A percentile compares a stretch with the other conserved stretches of the same genome.
phyloP scores from a whole-genome alignment of 352 stramenopile species.

The Thraustotheca clavata region DNA sequence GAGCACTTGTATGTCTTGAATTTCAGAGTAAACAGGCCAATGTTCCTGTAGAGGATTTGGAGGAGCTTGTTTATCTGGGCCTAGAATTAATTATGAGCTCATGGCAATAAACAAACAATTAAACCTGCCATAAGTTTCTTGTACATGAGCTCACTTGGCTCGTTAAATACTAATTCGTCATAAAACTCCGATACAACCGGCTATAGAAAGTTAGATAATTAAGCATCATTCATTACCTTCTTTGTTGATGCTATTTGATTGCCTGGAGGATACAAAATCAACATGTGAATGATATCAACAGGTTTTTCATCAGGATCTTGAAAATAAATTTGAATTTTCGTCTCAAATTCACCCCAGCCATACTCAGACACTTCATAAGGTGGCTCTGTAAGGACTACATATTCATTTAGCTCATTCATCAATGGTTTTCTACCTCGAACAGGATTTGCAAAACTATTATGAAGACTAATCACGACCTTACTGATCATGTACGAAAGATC shows the following conservation, averaged over 20 bases:
- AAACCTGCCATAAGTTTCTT: slow-evolving; percentile 77
- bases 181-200: slow-evolving; percentile 95
- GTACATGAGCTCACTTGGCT: slow-evolving; percentile 94
- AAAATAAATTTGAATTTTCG: slow-evolving; percentile 93
- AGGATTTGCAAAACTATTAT: slow-evolving; percentile 93
- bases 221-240: slow-evolving; percentile 39
- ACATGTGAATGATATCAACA: slow-evolving; percentile 86
- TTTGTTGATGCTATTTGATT: slow-evolving; percentile 85
- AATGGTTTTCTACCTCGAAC: slow-evolving; percentile 52
- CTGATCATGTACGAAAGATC: slow-evolving; percentile 92
- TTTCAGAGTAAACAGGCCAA: slow-evolving; percentile 83
- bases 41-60: slow-evolving; percentile 71
- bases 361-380: slow-evolving; percentile 96
- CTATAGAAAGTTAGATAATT: slow-evolving; percentile 27
- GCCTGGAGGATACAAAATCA: slow-evolving; percentile 74
- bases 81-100: slow-evolving; percentile 22
- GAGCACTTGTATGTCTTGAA: slow-evolving; percentile 80
- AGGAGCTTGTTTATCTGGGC: slow-evolving; percentile 53
- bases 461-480: slow-evolving; percentile 97
- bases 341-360: slow-evolving; percentile 98
- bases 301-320: slow-evolving; percentile 89
- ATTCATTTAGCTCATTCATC: background rate
- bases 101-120: background rate
- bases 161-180: slow-evolving; percentile 97
- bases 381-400: slow-evolving; percentile 87